These are phyloP conservation scores for Amanita rimosa DNA, from an alignment of 768 basidiomycete genomes.

Conservation along the genomic window DNA sequence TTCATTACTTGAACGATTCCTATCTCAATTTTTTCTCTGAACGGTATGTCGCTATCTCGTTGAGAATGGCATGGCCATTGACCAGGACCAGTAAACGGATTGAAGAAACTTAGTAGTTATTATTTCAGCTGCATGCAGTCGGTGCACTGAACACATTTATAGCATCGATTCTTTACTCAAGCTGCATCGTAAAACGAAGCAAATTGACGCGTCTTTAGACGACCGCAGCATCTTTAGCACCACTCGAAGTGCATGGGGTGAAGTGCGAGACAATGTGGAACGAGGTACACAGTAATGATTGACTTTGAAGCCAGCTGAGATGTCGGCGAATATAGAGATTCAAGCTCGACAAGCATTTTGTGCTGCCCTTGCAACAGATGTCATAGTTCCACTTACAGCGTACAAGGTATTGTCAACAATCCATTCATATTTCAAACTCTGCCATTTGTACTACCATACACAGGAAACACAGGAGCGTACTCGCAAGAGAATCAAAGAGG, in stretches of 20 bases:
- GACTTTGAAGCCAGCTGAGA: conserved; percentile 7
- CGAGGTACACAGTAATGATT: conserved; percentile 37
- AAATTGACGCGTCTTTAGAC: conserved; percentile 61
- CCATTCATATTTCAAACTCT: neutral
- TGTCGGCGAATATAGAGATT: conserved; percentile 42
- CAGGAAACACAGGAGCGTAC: conserved; percentile 89
- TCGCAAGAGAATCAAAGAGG: conserved; percentile 86
- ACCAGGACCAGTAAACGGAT: conserved; percentile 51
- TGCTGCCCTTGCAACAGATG: conserved; percentile 54
- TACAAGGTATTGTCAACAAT: conserved; percentile 37
- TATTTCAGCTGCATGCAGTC: neutral
- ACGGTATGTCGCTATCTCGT: conserved; percentile 35
- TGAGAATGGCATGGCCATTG: conserved; percentile 11
- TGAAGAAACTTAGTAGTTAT: conserved; percentile 68
- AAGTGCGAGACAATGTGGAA: conserved; percentile 78
- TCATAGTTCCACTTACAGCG: conserved; percentile 55
- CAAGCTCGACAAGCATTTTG: conserved; percentile 76
- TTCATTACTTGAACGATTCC: conserved; percentile 59
- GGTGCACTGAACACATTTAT: conserved; percentile 4
- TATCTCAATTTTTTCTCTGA: conserved; percentile 82
- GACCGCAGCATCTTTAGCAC: conserved; percentile 57
- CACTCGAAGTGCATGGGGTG: conserved; percentile 67
- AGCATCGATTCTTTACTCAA: conserved; percentile 69
- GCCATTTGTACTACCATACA: neutral
- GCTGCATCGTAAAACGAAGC: conserved; percentile 61